phyloP scores from a whole-genome alignment of 1,284 basidiomycete genomes.

The Wallemia mellicola region DNA sequence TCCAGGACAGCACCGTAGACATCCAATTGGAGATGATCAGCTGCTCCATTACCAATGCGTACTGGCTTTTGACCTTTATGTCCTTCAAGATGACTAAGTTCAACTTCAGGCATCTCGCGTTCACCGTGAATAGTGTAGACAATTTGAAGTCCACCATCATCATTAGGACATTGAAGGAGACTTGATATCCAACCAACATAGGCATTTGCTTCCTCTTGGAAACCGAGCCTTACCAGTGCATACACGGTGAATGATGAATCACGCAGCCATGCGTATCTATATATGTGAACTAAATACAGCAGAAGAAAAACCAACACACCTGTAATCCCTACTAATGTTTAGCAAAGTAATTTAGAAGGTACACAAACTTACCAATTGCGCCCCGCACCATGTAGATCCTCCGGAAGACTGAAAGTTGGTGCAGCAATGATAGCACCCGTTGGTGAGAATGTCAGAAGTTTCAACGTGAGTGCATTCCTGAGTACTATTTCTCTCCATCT shows the following conservation, averaged over 20 bases:
- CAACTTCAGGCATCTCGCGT: slow-evolving; percentile 42
- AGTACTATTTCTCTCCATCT: slow-evolving; percentile 81
- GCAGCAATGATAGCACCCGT: slow-evolving; percentile 61
- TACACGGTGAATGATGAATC: slow-evolving; percentile 77
- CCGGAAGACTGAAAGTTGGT: slow-evolving; percentile 72
- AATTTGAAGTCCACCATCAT: slow-evolving; percentile 64
- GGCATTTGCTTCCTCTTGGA: slow-evolving; percentile 50
- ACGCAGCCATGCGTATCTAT: slow-evolving; percentile 26
- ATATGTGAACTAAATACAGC: neutral
- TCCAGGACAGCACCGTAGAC: slow-evolving; percentile 48
- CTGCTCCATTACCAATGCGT: slow-evolving; percentile 61
- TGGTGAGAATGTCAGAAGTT: slow-evolving; percentile 55
- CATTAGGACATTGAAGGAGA: slow-evolving; percentile 19
- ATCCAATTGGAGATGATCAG: slow-evolving; percentile 64
- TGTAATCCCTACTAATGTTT: slow-evolving; percentile 28
- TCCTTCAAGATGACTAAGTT: slow-evolving; percentile 50
- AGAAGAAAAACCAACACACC: slow-evolving; percentile 16
- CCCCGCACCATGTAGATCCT: slow-evolving; percentile 47
- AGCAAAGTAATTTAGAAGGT: slow-evolving; percentile 9
- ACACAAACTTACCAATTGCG: slow-evolving; percentile 34
- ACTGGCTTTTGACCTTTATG: slow-evolving; percentile 36
- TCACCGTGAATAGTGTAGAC: slow-evolving; percentile 54
- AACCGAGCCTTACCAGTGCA: slow-evolving; percentile 62
- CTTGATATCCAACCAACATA: slow-evolving; percentile 6
- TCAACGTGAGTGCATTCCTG: slow-evolving; percentile 55